phyloP scores from a whole-genome alignment of 805 yeast genomes.

The Saturnispora sanitii region DNA sequence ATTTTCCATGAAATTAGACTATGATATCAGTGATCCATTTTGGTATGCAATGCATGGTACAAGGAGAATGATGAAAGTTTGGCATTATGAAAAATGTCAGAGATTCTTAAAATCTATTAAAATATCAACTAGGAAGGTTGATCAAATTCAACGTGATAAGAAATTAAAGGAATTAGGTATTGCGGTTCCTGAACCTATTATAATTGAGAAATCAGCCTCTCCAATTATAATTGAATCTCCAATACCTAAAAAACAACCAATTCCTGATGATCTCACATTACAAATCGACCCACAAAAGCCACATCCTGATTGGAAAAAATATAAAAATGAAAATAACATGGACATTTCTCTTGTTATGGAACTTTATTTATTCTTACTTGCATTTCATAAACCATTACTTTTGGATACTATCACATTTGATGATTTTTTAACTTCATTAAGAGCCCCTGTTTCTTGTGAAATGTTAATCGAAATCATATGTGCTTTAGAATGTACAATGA shows the following conservation, averaged over 20 bases:
- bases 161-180: conserved; percentile 9
- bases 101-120: conserved; percentile 44
- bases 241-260: conserved; percentile 4
- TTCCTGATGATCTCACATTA: conserved; percentile 24
- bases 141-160: conserved; percentile 19
- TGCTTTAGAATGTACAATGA: conserved; percentile 46
- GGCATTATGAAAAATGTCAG: conserved; percentile 51
- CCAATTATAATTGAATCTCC: conserved; percentile 2
- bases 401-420: conserved; percentile 76
- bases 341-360: conserved; percentile 32
- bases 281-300: conserved; percentile 1
- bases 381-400: conserved; percentile 52
- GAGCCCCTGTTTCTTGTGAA: conserved; percentile 39
- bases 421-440: conserved; percentile 54
- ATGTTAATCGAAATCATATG: conserved; percentile 62
- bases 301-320: conserved; percentile 20
- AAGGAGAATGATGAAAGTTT: conserved; percentile 37
- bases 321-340: conserved; percentile 16
- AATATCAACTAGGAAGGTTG: conserved; percentile 30
- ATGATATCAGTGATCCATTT: conserved; percentile 37
- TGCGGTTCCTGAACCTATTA: conserved; percentile 3
- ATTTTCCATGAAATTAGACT: conserved; percentile 28
- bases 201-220: conserved; percentile 6
- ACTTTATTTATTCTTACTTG: conserved; percentile 65
- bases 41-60: conserved; percentile 32